Base-by-base conservation (phyloP, 1,284 basidiomycete species). In the Rugosomyces carneus region DNA sequence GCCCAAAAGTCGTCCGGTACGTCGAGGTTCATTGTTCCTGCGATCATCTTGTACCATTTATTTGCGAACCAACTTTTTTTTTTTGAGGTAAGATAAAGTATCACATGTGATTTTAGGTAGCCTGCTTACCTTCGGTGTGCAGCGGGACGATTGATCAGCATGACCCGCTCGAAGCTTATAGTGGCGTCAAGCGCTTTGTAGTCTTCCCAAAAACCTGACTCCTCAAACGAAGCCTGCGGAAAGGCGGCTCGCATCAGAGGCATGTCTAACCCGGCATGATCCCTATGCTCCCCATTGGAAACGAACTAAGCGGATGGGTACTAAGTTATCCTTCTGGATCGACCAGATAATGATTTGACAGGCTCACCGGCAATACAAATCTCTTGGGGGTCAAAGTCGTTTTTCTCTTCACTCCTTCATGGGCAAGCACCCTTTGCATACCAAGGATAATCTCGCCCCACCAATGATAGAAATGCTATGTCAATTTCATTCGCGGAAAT, bases 381-480 rank as follows among this genome's bases (percentile, higher is more conserved):
- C 65, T 60, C 13, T 51, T 50, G n/a, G 63, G 64, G 6, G 52
- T 43, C 32, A 58, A 54, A 5, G 44, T 35, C 24, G 38, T 61
- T 45, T 37, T 53, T 45, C 18, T 52, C 42, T 27, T 48, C n/a
- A 52, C 50, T 3, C 48, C 37, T 36, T 53, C 60, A 57, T 48
- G 61, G 59, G 58, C 53, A 34, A 59, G 55, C 34, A 64, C 57
- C 10, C 69, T 56, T 62, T 66, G 68, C 15, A 61, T 56, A 11
- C 69, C 67, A 5, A 71, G 55, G 8, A 72, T 61, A 32, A 69
- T 58, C 51, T 70, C 68, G 1, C 69, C 70, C 63, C 67, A 71
- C 66, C 66, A 69, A 43, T 71, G 70, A 44, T 70, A 70, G 42
- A 61, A 66, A 54, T 71, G 69, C 70, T 73, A 9, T 43, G n/a